Percentiles rank a stretch among this genome's conserved stretches.
phyloP scores from a whole-genome alignment of 768 basidiomycete species.

The Phaffia australis region DNA sequence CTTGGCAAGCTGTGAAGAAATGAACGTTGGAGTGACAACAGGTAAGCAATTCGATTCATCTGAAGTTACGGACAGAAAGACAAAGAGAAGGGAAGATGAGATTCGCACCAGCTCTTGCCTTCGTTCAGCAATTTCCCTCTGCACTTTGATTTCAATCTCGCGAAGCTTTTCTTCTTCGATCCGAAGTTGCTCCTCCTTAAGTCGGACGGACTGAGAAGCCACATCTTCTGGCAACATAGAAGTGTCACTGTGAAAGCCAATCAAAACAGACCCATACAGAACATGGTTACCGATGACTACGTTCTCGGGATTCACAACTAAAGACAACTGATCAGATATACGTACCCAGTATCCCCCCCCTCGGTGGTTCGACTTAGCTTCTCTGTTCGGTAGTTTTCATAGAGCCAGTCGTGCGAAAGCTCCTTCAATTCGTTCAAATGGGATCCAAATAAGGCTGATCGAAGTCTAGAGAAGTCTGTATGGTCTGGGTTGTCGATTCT shows the following conservation, averaged over 20 bases:
- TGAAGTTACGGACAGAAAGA: background rate
- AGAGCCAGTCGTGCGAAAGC: conserved; percentile 82
- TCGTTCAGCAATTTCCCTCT: conserved; percentile 95
- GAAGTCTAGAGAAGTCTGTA: conserved; percentile 17
- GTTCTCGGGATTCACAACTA: conserved; percentile 56
- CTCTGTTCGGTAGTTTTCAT: conserved; percentile 78
- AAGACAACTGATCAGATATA: conserved; percentile 73
- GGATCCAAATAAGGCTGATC: conserved; percentile 40
- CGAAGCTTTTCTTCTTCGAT: conserved; percentile 51
- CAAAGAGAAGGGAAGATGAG: background rate
- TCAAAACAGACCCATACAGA: conserved; percentile 11
- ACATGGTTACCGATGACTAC: background rate
- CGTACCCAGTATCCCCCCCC: background rate
- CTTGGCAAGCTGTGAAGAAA: conserved; percentile 53
- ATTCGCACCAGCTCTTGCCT: conserved; percentile 63
- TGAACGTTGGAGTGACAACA: background rate
- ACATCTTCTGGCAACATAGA: conserved; percentile 93
- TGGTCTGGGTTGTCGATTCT: conserved; percentile 24
- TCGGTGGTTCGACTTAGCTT: conserved; percentile 40
- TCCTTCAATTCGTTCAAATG: conserved; percentile 87
- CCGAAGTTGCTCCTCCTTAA: conserved; percentile 11
- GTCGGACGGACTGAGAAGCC: conserved; percentile 56
- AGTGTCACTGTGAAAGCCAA: conserved; percentile 42
- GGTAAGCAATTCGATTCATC: background rate
- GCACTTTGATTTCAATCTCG: conserved; percentile 95